phyloP scores from a whole-genome alignment of 2,329 filamentous ascomycete genomes.

The Stagonosporopsis tanaceti region DNA sequence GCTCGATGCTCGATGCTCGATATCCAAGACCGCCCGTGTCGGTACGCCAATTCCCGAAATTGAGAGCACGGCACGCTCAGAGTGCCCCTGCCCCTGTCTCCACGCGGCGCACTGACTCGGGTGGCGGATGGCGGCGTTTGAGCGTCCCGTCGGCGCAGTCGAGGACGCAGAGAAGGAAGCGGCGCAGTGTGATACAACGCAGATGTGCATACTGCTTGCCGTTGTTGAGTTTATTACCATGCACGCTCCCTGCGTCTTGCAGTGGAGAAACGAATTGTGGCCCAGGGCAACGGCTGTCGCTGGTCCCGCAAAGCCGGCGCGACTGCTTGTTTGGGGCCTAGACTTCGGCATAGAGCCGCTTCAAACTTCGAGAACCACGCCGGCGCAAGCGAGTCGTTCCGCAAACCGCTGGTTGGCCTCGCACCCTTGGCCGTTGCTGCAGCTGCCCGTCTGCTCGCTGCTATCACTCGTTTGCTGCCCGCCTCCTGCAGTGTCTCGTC shows the following conservation, averaged over 20 bases:
- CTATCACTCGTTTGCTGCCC: conserved; percentile 14
- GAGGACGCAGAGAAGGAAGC: conserved; percentile 5
- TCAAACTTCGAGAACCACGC: conserved; percentile 29
- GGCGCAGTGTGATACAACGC: neutral
- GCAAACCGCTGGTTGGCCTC: conserved; percentile 11
- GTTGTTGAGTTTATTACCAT: neutral
- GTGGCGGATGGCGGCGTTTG: conserved; percentile 5
- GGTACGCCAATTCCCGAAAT: conserved; percentile 8
- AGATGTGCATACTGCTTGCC: conserved; percentile 2
- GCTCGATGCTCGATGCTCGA: neutral
- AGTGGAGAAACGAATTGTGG: neutral
- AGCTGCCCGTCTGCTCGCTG: conserved; percentile 8
- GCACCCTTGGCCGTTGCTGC: conserved; percentile 15
- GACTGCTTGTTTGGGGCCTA: conserved; percentile 27
- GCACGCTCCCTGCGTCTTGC: conserved; percentile 5
- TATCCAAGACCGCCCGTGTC: conserved; percentile 2
- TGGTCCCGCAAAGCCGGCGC: conserved; percentile 19
- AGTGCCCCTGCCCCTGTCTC: conserved; percentile 10
- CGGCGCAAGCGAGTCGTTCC: conserved; percentile 23
- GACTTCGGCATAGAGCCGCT: conserved; percentile 25
- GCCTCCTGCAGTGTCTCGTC: conserved; percentile 17
- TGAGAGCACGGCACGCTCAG: conserved; percentile 9
- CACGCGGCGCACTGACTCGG: conserved; percentile 20
- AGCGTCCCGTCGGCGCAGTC: conserved; percentile 1
- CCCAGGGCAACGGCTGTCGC: conserved; percentile 5